phyloP scores from a whole-genome alignment of 257 asterid genomes.

The Plantago elongata region DNA sequence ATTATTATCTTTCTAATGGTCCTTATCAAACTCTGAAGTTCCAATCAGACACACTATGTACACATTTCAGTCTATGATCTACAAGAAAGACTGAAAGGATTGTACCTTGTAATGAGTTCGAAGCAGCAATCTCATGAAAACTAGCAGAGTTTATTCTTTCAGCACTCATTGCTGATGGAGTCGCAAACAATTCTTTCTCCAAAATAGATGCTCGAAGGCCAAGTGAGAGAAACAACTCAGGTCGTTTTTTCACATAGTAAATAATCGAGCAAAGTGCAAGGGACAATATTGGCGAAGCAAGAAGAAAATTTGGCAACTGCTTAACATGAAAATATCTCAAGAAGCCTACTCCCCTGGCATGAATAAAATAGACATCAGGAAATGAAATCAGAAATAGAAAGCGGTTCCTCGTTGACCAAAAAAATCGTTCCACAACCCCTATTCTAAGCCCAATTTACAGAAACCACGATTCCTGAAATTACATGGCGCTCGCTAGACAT shows the following conservation, averaged over 20 bases:
- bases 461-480: too few relatives aligned
- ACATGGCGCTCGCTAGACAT: too few relatives aligned
- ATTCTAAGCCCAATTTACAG: too few relatives aligned
- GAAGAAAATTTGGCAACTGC: conserved; percentile 88
- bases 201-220: conserved; percentile 47
- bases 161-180: conserved; percentile 27
- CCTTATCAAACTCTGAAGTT: conserved; percentile 1
- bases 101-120: conserved; percentile 45
- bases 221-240: conserved; percentile 62
- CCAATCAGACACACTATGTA: not conserved
- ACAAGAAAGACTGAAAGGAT: conserved; percentile 9
- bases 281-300: conserved; percentile 80
- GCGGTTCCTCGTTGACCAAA: not conserved
- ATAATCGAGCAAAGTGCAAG: conserved; percentile 64
- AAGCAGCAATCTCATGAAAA: conserved; percentile 24
- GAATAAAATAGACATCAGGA: conserved; percentile 21
- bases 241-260: conserved; percentile 66
- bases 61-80: conserved; percentile 12
- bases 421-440: not conserved
- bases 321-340: conserved; percentile 76
- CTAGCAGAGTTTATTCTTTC: conserved; percentile 25
- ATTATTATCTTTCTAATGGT: not conserved
- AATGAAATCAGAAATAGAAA: conserved; percentile 2
- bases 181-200: conserved; percentile 27
- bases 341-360: conserved; percentile 91